phyloP scores from a whole-genome alignment of 345 rosid genomes.

The Pseudoturritis turrita region DNA sequence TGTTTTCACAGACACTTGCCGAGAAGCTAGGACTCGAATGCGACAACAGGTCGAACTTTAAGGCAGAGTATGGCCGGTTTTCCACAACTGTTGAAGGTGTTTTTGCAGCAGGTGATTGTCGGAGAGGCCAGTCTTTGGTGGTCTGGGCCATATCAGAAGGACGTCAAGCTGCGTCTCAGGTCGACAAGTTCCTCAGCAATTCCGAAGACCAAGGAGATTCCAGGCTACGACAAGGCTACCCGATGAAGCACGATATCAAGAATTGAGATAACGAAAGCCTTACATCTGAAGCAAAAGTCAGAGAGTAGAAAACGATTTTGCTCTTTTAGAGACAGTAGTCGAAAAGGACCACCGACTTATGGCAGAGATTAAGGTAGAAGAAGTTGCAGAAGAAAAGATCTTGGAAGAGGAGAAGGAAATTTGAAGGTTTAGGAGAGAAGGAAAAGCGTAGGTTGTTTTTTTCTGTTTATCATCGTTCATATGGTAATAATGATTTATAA shows the following conservation, averaged over 20 bases:
- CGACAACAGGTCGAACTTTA: conserved; percentile 82
- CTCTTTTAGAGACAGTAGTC: background rate
- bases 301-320: background rate
- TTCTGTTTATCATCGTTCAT: conserved; percentile 2
- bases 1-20: conserved; percentile 36
- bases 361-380: background rate
- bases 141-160: conserved; percentile 99
- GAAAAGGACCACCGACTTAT: background rate
- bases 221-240: conserved; percentile 37
- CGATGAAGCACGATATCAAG: conserved; percentile 19
- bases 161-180: conserved; percentile 91
- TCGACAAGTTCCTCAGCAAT: conserved; percentile 53
- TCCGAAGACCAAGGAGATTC: conserved; percentile 24
- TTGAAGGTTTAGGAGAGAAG: conserved; percentile 2
- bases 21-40: conserved; percentile 83
- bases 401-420: no score
- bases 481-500: background rate
- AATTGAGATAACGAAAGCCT: background rate
- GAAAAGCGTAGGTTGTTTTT: background rate
- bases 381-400: background rate
- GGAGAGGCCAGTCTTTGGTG: conserved; percentile 95
- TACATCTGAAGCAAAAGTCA: conserved; percentile 23
- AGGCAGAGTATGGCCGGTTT: conserved; percentile 94
- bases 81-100: conserved; percentile 77
- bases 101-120: conserved; percentile 97